These are phyloP conservation scores for Coemansia asiatica DNA, from an alignment of 192 early-diverging fungal species.

Conservation along the genomic window DNA sequence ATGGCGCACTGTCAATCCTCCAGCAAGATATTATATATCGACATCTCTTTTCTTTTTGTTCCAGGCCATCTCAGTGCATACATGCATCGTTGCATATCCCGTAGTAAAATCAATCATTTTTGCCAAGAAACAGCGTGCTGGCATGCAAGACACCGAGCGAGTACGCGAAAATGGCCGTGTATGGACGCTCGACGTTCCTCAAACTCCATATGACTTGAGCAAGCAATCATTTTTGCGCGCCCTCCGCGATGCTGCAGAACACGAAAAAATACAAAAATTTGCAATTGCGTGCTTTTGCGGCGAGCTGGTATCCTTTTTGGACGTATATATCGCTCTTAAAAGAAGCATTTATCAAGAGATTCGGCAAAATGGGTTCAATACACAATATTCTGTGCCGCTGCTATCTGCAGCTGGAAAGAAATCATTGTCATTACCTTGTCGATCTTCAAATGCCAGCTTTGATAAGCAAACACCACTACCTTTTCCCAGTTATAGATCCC, in stretches of 20 bases:
- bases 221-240: slow-evolving; percentile 25
- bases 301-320: slow-evolving; percentile 29
- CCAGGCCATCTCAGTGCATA: slow-evolving; percentile 20
- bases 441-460: not conserved
- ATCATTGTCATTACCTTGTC: not conserved
- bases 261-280: slow-evolving; percentile 17
- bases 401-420: not conserved
- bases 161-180: slow-evolving; percentile 9
- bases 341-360: slow-evolving; percentile 12
- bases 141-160: not conserved
- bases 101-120: slow-evolving; percentile 12
- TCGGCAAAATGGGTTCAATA: not conserved
- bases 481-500: not conserved
- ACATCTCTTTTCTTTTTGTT: slow-evolving; percentile 15
- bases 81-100: slow-evolving; percentile 15
- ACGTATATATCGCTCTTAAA: slow-evolving; percentile 25
- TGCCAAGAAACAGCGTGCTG: slow-evolving; percentile 2
- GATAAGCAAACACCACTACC: not conserved
- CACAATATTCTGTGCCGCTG: not conserved
- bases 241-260: slow-evolving; percentile 23
- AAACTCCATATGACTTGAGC: slow-evolving; percentile 18
- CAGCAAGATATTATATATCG: slow-evolving; percentile 7
- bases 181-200: slow-evolving; percentile 10
- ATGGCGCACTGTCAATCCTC: slow-evolving; percentile 8
- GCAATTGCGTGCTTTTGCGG: slow-evolving; percentile 31